Evolutionary conservation across 305 asterid genomes (phyloP), one percentile per base, ranked within the genome.

Genomic region (Lippia alba): DNA sequence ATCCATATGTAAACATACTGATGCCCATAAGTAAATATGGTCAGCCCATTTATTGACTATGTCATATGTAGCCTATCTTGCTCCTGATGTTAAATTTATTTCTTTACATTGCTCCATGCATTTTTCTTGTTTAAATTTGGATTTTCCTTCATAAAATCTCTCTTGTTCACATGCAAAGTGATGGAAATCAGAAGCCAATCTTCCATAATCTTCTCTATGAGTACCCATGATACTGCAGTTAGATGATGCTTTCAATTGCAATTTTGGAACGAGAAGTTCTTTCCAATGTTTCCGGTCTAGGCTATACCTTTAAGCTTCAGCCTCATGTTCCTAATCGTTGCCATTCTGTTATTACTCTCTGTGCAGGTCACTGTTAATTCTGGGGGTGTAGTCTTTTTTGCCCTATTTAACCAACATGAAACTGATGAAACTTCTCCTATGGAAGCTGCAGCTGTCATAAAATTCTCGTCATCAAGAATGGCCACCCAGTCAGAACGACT

Each of bases 401-500:
- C 98, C 53, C 83, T 94, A 59, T 94, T 94, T 82, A 86, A 78
- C 75, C 94, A 81, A 74, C 85, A 87, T 78, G 94, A 85, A 81
- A 80, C 70, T 69, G 96, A 80, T 45, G 97, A 85, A 73, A 80
- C 89, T 72, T 74, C 87, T 79, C 78, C 87, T 53, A 89, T 78
- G 80, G 99, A 94, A 87, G 84, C 98, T 53, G 99, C 91, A 20
- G 98, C 99, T 74, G 99, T 94, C 73, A 92, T 94, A 81, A 94
- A 94, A 80, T 87, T 94, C 81, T 82, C 98, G 48, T 90, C 99
- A 44, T 94, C 99, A 44, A 90, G 99, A 90, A 94, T 94, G 98
- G 98, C 99, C 77, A 94, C 98, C 68, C 99, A 94, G 76, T 94
- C 99, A 72, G 99, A 94, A 74, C 87, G 98, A 72, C 94, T 94